Conservation (phyloP, 116 monocot species). For the Papilionanthe hybrid region DNA sequence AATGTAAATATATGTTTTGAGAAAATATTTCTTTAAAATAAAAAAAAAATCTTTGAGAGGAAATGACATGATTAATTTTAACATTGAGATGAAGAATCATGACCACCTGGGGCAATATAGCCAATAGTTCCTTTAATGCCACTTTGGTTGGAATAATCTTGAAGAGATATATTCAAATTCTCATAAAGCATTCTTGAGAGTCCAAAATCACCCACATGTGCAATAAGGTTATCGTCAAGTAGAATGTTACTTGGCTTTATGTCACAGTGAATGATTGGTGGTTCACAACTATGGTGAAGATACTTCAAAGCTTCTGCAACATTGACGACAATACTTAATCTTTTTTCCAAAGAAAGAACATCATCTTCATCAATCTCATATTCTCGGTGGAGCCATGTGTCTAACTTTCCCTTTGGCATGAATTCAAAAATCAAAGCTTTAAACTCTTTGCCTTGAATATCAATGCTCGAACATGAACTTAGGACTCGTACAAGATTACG, state of each 20-base stretch:
- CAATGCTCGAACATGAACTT: slow-evolving; percentile 29
- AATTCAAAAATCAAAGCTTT: slow-evolving; percentile 36
- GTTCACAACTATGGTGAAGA: slow-evolving; percentile 29
- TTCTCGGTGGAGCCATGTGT: slow-evolving; percentile 16
- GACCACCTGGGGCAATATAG: slow-evolving; percentile 35
- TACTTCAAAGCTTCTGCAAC: slow-evolving; percentile 32
- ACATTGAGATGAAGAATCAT: background rate
- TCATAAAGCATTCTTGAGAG: slow-evolving; percentile 10
- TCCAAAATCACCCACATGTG: slow-evolving; percentile 31
- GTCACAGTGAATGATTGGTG: slow-evolving; percentile 35
- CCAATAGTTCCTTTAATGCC: slow-evolving; percentile 31
- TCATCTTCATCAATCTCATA: background rate
- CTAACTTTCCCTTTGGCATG: slow-evolving; percentile 43
- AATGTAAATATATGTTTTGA: background rate
- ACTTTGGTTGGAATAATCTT: slow-evolving; percentile 8
- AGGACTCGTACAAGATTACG: slow-evolving; percentile 39
- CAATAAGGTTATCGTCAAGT: slow-evolving; percentile 24
- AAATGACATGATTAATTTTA: too few species aligned
- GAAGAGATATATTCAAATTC: background rate
- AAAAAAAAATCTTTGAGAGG: too few species aligned
- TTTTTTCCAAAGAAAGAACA: slow-evolving; percentile 21
- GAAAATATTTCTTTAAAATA: too few species aligned
- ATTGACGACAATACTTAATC: slow-evolving; percentile 26
- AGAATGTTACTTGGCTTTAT: slow-evolving; percentile 43
- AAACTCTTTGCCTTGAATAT: too few species aligned